These are phyloP conservation scores for Metarhizium rileyi DNA, from an alignment of 2,329 filamentous ascomycete genomes.

Conservation along the genomic window DNA sequence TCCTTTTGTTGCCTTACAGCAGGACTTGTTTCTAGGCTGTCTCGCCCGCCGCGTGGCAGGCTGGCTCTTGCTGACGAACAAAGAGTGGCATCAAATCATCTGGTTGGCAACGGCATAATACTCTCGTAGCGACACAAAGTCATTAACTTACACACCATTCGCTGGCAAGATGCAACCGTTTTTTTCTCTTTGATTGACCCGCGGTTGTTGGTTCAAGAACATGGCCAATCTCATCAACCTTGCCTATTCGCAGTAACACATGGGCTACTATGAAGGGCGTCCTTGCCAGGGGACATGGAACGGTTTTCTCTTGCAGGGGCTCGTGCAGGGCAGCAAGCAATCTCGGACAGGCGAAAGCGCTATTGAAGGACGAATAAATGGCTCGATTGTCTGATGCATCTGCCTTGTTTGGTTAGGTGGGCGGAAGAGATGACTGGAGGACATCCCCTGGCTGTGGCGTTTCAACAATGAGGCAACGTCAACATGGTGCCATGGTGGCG, in stretches of 20 bases:
- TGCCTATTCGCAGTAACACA: no score
- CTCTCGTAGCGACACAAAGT: neutral
- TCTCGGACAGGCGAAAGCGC: neutral
- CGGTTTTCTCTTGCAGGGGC: neutral
- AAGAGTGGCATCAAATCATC: neutral
- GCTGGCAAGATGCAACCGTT: neutral
- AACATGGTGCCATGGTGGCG: constrained; percentile 1
- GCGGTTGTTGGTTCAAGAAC: no score
- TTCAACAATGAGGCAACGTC: constrained; percentile 4
- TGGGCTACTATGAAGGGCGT: neutral
- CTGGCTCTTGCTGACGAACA: neutral
- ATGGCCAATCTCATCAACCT: no score
- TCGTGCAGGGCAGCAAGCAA: neutral
- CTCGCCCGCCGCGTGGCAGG: neutral
- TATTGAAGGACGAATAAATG: neutral
- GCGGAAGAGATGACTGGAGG: neutral
- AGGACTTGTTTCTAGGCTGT: neutral
- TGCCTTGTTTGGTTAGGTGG: neutral
- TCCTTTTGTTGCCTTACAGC: neutral
- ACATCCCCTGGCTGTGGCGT: constrained; percentile 5
- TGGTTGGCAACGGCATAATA: neutral
- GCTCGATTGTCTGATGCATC: constrained; percentile 2
- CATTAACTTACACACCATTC: neutral
- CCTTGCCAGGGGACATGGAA: neutral
- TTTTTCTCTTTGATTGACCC: neutral